Evolutionary conservation across 129 eudicot species (phyloP).

Genomic region (Arctium lappa): DNA sequence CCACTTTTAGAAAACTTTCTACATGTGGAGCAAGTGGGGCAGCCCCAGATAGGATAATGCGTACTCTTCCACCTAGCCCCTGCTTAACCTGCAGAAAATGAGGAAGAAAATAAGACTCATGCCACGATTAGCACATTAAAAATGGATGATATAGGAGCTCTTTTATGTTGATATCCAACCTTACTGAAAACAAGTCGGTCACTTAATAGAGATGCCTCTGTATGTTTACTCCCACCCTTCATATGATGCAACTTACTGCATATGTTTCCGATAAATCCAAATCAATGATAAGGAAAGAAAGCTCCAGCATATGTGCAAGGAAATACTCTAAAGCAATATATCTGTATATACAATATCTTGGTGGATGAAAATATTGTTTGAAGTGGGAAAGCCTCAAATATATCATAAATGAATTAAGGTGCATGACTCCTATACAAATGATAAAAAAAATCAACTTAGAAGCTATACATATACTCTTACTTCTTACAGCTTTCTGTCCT

Average conservation of each 20-base stretch:
- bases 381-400: background rate
- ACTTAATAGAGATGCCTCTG: slow-evolving; percentile 72
- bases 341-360: background rate
- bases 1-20: slow-evolving; percentile 73
- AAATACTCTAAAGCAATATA: background rate
- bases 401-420: background rate
- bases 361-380: background rate
- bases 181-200: slow-evolving; percentile 87
- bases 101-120: background rate
- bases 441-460: background rate
- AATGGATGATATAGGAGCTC: background rate
- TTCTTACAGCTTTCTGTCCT: background rate
- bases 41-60: slow-evolving; percentile 77
- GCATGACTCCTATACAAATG: background rate
- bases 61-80: slow-evolving; percentile 62
- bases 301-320: background rate
- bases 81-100: slow-evolving; percentile 59
- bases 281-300: background rate
- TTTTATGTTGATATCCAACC: slow-evolving; percentile 37
- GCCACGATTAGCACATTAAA: background rate
- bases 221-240: slow-evolving; percentile 77
- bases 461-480: background rate
- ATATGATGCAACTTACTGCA: slow-evolving; percentile 72
- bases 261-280: slow-evolving; percentile 2
- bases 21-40: slow-evolving; percentile 85